Evolutionary conservation across 768 basidiomycete genomes (phyloP).

Genomic region (Boletus huronensis): DNA sequence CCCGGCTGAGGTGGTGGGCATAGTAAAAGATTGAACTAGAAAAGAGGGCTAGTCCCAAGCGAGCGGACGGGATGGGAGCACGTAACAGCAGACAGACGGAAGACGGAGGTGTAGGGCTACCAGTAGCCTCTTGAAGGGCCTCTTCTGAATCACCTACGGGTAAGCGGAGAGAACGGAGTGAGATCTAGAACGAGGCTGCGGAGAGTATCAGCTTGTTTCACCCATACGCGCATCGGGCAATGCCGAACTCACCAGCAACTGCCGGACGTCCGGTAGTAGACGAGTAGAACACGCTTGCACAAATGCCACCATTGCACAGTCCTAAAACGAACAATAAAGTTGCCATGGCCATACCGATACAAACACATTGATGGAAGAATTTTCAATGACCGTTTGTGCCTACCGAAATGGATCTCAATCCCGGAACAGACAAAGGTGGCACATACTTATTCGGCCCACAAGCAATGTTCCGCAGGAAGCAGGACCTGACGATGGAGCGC

Average conservation of each 20-base stretch:
- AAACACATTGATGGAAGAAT: too few species aligned
- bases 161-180: background rate
- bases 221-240: too few species aligned
- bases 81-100: background rate
- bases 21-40: constrained; percentile 14
- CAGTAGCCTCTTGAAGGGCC: background rate
- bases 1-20: background rate
- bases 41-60: constrained; percentile 5
- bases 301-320: background rate
- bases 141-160: background rate
- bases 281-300: background rate
- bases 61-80: constrained; percentile 1
- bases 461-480: too few species aligned
- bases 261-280: background rate
- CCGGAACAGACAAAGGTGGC: background rate
- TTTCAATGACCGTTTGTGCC: too few species aligned
- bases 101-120: background rate
- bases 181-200: too few species aligned
- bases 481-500: background rate
- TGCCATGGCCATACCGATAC: background rate
- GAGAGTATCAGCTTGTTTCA: background rate
- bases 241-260: background rate
- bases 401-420: background rate
- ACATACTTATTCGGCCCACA: too few species aligned
- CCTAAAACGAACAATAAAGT: background rate